A percentile compares a stretch with the other conserved stretches of the same genome.
These are phyloP conservation scores for Tolypocladium inflatum DNA, from an alignment of 2,329 filamentous ascomycete species.

Conservation along the genomic window DNA sequence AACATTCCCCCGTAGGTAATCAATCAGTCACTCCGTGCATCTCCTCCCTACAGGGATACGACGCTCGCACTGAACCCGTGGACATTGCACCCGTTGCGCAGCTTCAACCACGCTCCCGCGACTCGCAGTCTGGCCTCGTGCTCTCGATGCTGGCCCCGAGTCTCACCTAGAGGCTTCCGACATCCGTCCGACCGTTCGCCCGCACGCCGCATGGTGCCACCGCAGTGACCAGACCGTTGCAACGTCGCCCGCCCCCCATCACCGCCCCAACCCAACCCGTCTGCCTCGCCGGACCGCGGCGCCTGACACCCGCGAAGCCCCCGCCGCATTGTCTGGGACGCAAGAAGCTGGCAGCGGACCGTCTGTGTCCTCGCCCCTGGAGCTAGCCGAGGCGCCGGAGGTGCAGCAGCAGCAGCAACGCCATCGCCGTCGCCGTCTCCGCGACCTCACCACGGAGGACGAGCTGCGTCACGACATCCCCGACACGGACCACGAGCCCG, in stretches of 20 bases:
- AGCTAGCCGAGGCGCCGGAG: slow-evolving; percentile 18
- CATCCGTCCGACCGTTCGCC: not conserved
- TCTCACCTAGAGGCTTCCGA: not conserved
- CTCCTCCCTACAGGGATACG: not conserved
- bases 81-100: not conserved
- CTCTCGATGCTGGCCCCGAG: not conserved
- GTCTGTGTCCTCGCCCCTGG: slow-evolving; percentile 20
- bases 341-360: slow-evolving; percentile 22
- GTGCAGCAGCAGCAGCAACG: slow-evolving; percentile 12
- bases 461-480: slow-evolving; percentile 7
- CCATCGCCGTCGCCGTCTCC: slow-evolving; percentile 4
- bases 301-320: slow-evolving; percentile 12
- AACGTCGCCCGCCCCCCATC: not conserved
- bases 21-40: not conserved
- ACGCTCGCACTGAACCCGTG: not conserved
- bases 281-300: slow-evolving; percentile 6
- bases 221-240: not conserved
- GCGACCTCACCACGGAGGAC: slow-evolving; percentile 12
- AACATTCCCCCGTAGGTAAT: not conserved
- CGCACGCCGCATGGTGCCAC: not conserved
- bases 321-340: slow-evolving; percentile 28
- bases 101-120: not conserved
- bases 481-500: slow-evolving; percentile 16
- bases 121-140: not conserved
- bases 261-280: not conserved